These are phyloP conservation scores for Phaseolus coccineus DNA, from an alignment of 331 rosid species.

Conservation along the genomic window DNA sequence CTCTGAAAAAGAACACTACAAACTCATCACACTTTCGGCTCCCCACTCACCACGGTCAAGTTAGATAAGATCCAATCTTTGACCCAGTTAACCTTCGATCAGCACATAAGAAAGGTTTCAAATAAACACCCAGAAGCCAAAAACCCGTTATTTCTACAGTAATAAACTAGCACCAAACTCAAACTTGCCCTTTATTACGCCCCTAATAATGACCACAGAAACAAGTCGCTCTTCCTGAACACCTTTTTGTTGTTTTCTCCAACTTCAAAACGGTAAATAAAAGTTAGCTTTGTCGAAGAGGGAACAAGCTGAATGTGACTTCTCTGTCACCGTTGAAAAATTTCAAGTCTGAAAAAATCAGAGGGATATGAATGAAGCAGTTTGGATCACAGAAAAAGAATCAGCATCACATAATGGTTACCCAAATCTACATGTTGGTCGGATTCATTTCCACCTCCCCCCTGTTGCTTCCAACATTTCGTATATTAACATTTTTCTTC, in stretches of 20 bases:
- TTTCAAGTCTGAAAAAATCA: conserved; percentile 7
- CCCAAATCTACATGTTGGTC: conserved; percentile 22
- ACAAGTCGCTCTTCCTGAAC: conserved; percentile 6
- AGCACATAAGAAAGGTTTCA: neutral
- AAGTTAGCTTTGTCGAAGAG: neutral
- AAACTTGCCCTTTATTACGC: neutral
- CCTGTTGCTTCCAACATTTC: neutral
- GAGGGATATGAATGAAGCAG: conserved; percentile 14
- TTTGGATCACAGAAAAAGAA: neutral
- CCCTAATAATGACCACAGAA: neutral
- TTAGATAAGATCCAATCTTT: conserved; percentile 25
- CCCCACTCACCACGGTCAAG: conserved; percentile 29
- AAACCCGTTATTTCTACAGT: conserved; percentile 20
- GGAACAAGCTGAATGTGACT: neutral
- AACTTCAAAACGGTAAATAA: neutral
- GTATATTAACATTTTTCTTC: neutral
- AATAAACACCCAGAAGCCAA: conserved; percentile 41
- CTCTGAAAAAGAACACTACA: conserved; percentile 38
- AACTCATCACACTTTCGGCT: conserved; percentile 24
- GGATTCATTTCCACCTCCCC: neutral
- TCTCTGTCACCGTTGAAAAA: neutral
- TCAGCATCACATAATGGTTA: conserved; percentile 28
- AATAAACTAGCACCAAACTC: conserved; percentile 7
- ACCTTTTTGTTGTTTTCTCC: conserved; percentile 5
- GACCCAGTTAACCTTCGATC: conserved; percentile 17